A percentile compares a stretch with the other conserved stretches of the same genome.
These are phyloP conservation scores for Zanthoxylum bungeanum DNA, from an alignment of 345 rosid species.

Conservation along the genomic window DNA sequence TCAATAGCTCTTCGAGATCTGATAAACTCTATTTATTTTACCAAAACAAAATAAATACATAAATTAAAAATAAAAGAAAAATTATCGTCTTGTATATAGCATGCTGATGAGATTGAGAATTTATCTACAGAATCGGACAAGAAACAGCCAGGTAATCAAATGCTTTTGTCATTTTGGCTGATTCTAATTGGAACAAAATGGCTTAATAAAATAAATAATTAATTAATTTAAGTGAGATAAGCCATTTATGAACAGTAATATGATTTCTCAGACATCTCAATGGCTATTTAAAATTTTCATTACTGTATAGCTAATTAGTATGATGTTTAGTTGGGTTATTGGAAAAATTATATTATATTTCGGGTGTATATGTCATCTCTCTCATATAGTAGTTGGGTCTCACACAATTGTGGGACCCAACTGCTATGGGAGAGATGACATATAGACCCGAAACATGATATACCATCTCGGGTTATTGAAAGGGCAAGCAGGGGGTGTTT, in stretches of 20 bases:
- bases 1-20: conserved; percentile 12
- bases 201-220: neutral
- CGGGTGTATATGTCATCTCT: too few relatives aligned
- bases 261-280: neutral
- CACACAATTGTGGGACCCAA: too few relatives aligned
- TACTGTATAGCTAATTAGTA: neutral
- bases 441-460: too few relatives aligned
- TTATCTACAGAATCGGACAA: neutral
- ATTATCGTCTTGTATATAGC: neutral
- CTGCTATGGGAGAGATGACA: too few relatives aligned
- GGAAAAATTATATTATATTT: too few relatives aligned
- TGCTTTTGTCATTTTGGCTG: neutral
- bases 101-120: neutral
- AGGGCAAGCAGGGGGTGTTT: conserved; percentile 6
- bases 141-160: neutral
- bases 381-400: too few relatives aligned
- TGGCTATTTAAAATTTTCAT: neutral
- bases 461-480: neutral
- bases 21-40: neutral
- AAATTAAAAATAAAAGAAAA: neutral
- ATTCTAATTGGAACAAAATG: neutral
- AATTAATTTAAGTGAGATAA: neutral
- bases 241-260: neutral
- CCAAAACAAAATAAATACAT: neutral
- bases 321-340: neutral